A percentile compares a stretch with the other conserved stretches of the same genome.
phyloP scores from a whole-genome alignment of 2,329 filamentous ascomycete species.

The Geosmithia putterillii region DNA sequence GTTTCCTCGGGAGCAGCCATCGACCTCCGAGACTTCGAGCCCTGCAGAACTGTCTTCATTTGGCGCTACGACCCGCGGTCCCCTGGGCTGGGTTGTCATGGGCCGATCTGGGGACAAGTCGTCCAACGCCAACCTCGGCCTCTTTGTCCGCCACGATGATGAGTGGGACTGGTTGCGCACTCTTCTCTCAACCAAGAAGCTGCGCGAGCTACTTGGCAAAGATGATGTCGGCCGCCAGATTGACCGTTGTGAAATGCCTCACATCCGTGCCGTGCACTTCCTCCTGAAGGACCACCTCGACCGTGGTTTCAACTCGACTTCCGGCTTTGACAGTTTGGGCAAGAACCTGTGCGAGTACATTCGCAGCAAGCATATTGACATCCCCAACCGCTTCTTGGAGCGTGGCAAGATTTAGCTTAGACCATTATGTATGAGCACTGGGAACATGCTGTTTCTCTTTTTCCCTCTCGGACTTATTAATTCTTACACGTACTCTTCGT shows the following conservation, averaged over 20 bases:
- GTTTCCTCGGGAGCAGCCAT: slow-evolving; percentile 6
- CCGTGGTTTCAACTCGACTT: slow-evolving; percentile 19
- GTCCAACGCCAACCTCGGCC: slow-evolving; percentile 24
- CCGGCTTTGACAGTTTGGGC: slow-evolving; percentile 16
- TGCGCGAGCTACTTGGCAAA: slow-evolving; percentile 21
- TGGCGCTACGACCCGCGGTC: slow-evolving; percentile 12
- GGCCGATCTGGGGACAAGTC: slow-evolving; percentile 22
- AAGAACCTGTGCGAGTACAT: slow-evolving; percentile 17
- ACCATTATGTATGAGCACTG: background rate
- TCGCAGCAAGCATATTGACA: slow-evolving; percentile 13
- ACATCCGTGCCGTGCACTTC: slow-evolving; percentile 19
- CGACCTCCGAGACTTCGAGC: slow-evolving; percentile 7
- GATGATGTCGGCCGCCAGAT: slow-evolving; percentile 21
- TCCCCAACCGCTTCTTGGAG: slow-evolving; percentile 14
- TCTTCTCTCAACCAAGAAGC: slow-evolving; percentile 22
- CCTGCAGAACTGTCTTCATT: slow-evolving; percentile 7
- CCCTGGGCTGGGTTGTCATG: slow-evolving; percentile 13
- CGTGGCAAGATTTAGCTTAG: slow-evolving; percentile 8
- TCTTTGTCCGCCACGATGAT: slow-evolving; percentile 26
- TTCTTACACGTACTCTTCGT: background rate
- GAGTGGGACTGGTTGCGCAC: slow-evolving; percentile 29
- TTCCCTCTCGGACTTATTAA: background rate
- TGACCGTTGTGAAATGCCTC: slow-evolving; percentile 29
- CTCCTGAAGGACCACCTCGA: slow-evolving; percentile 32
- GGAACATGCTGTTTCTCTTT: background rate